Conservation (phyloP, 495 filamentous ascomycete species). For the Astrothelium macrocarpum region DNA sequence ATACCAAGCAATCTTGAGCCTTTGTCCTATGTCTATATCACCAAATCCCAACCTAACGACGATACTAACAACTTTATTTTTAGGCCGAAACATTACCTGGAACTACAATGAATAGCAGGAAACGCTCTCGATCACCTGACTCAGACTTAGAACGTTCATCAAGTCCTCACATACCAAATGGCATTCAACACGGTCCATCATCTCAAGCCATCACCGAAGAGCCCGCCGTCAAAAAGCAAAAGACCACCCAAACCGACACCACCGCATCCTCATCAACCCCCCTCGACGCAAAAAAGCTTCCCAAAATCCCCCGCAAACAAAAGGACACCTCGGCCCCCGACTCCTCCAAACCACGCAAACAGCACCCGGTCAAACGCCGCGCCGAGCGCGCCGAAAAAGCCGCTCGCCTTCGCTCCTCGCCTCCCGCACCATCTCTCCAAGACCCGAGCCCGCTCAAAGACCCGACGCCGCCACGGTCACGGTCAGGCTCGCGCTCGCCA, state of each 20-base stretch:
- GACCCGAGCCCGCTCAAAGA: conserved; percentile 15
- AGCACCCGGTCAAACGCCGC: conserved; percentile 5
- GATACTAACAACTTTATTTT: neutral
- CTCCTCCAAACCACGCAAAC: neutral
- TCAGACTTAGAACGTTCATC: neutral
- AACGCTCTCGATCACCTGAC: conserved; percentile 13
- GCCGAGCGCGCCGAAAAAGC: neutral
- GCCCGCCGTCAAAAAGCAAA: neutral
- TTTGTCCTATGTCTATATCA: neutral
- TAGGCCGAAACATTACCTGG: neutral
- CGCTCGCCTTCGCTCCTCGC: neutral
- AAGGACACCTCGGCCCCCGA: neutral
- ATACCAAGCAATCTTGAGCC: neutral
- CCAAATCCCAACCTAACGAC: neutral
- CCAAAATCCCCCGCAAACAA: conserved; percentile 5
- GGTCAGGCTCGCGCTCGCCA: conserved; percentile 29
- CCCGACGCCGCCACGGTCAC: conserved; percentile 20
- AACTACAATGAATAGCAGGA: neutral
- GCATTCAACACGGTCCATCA: neutral
- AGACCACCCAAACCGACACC: neutral
- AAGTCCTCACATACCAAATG: neutral
- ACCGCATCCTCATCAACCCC: neutral
- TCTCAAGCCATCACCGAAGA: conserved; percentile 6
- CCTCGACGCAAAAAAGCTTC: neutral
- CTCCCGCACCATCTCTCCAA: conserved; percentile 7